phyloP scores from a whole-genome alignment of 257 asterid species.

The Solanum corneliomulleri region DNA sequence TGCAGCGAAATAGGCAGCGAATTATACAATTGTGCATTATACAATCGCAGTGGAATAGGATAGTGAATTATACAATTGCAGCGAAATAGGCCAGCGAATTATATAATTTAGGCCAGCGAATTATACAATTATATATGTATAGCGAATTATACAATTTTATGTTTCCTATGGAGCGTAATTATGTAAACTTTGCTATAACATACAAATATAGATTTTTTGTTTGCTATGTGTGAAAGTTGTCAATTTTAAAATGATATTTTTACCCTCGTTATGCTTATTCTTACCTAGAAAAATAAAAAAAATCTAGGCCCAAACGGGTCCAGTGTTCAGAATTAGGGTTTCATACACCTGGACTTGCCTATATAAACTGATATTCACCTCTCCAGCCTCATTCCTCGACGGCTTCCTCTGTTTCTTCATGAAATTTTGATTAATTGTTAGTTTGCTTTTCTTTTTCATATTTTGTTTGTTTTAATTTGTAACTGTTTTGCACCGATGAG shows the following conservation, averaged over 20 bases:
- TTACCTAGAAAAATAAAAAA: not conserved
- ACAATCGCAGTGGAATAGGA: no score
- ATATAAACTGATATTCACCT: not conserved
- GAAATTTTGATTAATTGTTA: not conserved
- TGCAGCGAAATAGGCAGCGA: no score
- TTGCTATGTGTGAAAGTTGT: no score
- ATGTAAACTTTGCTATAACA: no score
- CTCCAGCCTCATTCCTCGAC: not conserved
- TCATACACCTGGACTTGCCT: not conserved
- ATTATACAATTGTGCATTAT: no score
- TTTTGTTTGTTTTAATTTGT: not conserved
- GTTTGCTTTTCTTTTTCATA: not conserved
- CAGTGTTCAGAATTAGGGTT: not conserved
- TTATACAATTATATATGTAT: no score
- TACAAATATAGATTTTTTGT: no score
- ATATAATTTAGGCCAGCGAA: no score
- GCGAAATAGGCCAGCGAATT: no score
- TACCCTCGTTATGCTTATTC: not conserved
- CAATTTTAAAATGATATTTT: not conserved
- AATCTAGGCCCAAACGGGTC: not conserved
- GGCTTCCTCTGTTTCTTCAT: not conserved
- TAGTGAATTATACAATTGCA: no score
- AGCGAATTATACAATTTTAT: no score
- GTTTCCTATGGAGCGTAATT: no score
- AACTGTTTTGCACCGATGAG: conserved; percentile 22